phyloP scores from a whole-genome alignment of 2,329 filamentous ascomycete genomes.

The Fusarium irregulare region DNA sequence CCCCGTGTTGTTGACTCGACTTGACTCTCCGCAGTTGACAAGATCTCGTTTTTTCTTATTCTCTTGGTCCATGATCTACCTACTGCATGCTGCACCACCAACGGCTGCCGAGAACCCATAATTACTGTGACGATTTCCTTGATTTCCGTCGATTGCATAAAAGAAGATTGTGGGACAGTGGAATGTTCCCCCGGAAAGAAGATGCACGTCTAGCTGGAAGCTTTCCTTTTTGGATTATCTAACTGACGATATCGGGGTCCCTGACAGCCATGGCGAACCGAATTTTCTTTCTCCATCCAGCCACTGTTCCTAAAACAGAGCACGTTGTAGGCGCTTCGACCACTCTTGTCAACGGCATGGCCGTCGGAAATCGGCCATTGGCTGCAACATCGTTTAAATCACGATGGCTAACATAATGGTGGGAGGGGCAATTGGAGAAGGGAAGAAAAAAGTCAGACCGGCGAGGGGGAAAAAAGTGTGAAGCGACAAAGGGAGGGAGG shows the following conservation, averaged over 20 bases:
- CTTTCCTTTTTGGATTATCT: slow-evolving; percentile 23
- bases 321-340: slow-evolving; percentile 26
- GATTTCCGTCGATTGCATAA: not conserved
- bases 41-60: slow-evolving; percentile 29
- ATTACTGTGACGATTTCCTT: slow-evolving; percentile 8
- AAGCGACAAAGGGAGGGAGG: slow-evolving; percentile 9
- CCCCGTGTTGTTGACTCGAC: slow-evolving; percentile 15
- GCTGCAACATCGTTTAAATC: slow-evolving; percentile 27
- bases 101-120: slow-evolving; percentile 13
- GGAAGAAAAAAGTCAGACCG: not conserved
- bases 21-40: slow-evolving; percentile 29
- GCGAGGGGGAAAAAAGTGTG: slow-evolving; percentile 8
- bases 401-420: slow-evolving; percentile 29
- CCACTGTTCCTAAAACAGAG: slow-evolving; percentile 31
- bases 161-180: slow-evolving; percentile 18
- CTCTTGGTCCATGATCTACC: slow-evolving; percentile 23
- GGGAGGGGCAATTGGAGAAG: slow-evolving; percentile 40
- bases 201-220: slow-evolving; percentile 21
- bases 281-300: slow-evolving; percentile 15
- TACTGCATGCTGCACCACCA: slow-evolving; percentile 1
- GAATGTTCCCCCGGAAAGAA: slow-evolving; percentile 20
- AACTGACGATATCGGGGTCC: slow-evolving; percentile 25
- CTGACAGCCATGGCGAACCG: slow-evolving; percentile 14
- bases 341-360: slow-evolving; percentile 30
- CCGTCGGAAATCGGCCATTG: slow-evolving; percentile 26